Evolutionary conservation across 2,329 filamentous ascomycete genomes (phyloP), one percentile per base, ranked within the genome.

Genomic region (Claviceps digitariae): DNA sequence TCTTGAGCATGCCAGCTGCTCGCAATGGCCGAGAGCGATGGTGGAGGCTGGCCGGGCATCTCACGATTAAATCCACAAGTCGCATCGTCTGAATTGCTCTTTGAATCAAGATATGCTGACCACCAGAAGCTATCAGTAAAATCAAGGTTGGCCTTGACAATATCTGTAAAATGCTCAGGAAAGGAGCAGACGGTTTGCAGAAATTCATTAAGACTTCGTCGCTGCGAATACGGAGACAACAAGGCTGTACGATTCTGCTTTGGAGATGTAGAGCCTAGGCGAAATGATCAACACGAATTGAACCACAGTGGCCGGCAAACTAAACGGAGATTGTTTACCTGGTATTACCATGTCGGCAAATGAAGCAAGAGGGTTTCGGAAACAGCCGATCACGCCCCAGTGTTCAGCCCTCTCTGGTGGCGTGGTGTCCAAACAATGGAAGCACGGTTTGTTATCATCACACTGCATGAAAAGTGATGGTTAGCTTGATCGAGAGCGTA

Each of bases 111-210:
- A 56, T 78, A 73, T 48, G 77, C 75, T 17, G 73, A 75, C 74
- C 75, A 78, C 78, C 78, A 81, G 59, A 81, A 81, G 1, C 70
- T 70, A 57, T 81, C 78, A 34, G 75, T 69, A 53, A 77, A 79
- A 58, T 81, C 78, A 3, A 78, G 61, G 52, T 73, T 69, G 3
- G 64, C 60, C 52, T 70, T 70, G 17, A 75, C 72, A 54, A 72
- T 63, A n/a, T 69, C 66, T 1, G 67, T 60, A 27, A 69, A 65
- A 13, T 68, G 65, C n/a, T 66, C 62, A n/a, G 67, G 63, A 21
- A 74, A 63, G 15, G 68, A 65, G 52, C 75, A 78, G 1, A 67
- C 66, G 15, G 69, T 67, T 48, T 78, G 70, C 9, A 81, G 65
- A 54, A 72, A 73, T 23, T 78, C 74, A 59, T 79, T 79, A 58